phyloP scores from a whole-genome alignment of 805 yeast species.

The Wickerhamiella kurtzmanii region DNA sequence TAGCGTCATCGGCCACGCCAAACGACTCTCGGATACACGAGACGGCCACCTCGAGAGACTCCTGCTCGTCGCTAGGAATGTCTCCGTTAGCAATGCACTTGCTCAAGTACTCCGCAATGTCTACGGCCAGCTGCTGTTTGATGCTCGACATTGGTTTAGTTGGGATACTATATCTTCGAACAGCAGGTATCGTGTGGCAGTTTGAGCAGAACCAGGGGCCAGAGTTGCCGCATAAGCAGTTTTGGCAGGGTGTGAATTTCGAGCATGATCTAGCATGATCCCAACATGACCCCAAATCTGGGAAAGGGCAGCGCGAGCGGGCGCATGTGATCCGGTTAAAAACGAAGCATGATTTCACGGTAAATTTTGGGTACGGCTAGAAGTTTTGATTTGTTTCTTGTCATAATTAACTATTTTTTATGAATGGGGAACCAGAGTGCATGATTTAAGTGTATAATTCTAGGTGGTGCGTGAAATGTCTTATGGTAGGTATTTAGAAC shows the following conservation, averaged over 20 bases:
- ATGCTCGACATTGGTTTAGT: constrained; percentile 11
- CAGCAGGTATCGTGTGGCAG: neutral
- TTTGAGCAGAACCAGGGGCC: too few relatives aligned
- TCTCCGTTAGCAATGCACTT: constrained; percentile 44
- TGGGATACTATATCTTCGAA: neutral
- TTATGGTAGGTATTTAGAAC: neutral
- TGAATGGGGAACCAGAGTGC: too few relatives aligned
- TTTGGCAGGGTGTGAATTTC: too few relatives aligned
- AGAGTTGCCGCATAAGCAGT: neutral
- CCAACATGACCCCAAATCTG: too few relatives aligned
- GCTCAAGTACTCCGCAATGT: constrained; percentile 61
- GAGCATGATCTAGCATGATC: too few relatives aligned
- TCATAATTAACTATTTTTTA: too few relatives aligned
- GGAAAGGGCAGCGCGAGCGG: neutral
- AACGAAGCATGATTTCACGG: too few relatives aligned
- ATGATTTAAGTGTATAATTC: too few relatives aligned
- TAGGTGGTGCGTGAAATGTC: neutral
- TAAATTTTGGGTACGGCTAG: too few relatives aligned
- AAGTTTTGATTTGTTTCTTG: too few relatives aligned
- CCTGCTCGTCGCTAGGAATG: constrained; percentile 65
- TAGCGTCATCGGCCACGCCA: constrained; percentile 37
- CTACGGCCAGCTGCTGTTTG: constrained; percentile 37
- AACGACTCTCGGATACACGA: constrained; percentile 87
- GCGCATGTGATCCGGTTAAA: neutral
- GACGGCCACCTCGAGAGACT: constrained; percentile 85